Evolutionary conservation across 257 asterid genomes (phyloP).

Genomic region (Galeopsis tetrahit): DNA sequence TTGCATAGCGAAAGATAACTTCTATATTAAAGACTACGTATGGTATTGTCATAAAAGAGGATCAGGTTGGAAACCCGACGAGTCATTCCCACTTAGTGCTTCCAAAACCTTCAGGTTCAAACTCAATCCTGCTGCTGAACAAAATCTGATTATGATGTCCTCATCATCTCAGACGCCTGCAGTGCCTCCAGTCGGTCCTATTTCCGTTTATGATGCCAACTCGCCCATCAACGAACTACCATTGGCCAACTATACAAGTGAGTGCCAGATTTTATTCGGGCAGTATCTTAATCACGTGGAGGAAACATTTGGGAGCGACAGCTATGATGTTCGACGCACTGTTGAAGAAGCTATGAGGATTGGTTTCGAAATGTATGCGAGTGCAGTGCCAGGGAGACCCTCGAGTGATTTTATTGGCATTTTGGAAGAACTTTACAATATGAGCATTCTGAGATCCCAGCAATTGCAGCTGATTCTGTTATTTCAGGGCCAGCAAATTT

Average conservation of each 20-base stretch:
- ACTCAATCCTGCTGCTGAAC: not conserved
- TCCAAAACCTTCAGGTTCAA: slow-evolving; percentile 54
- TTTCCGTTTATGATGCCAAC: not conserved
- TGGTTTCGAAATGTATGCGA: slow-evolving; percentile 44
- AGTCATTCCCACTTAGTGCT: slow-evolving; percentile 49
- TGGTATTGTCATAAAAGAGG: slow-evolving; percentile 64
- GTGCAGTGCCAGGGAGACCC: slow-evolving; percentile 32
- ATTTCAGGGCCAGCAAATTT: slow-evolving; percentile 25
- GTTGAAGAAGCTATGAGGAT: slow-evolving; percentile 37
- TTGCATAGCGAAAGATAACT: slow-evolving; percentile 37
- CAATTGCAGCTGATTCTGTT: slow-evolving; percentile 35
- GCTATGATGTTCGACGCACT: slow-evolving; percentile 31
- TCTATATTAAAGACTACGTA: slow-evolving; percentile 52
- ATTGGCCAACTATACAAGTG: slow-evolving; percentile 6
- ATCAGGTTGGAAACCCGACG: slow-evolving; percentile 45
- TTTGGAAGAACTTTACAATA: slow-evolving; percentile 50
- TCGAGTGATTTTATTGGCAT: slow-evolving; percentile 36
- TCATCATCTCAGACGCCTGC: not conserved
- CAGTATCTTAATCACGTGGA: slow-evolving; percentile 40
- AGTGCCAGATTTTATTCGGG: slow-evolving; percentile 43
- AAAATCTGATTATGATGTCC: slow-evolving; percentile 8
- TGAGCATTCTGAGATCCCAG: slow-evolving; percentile 43
- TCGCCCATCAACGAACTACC: not conserved
- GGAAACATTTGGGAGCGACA: slow-evolving; percentile 49
- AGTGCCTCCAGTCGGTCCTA: not conserved